Evolutionary conservation across 192 early-diverging fungal species (phyloP).

Genomic region (Radiomyces spectabilis): DNA sequence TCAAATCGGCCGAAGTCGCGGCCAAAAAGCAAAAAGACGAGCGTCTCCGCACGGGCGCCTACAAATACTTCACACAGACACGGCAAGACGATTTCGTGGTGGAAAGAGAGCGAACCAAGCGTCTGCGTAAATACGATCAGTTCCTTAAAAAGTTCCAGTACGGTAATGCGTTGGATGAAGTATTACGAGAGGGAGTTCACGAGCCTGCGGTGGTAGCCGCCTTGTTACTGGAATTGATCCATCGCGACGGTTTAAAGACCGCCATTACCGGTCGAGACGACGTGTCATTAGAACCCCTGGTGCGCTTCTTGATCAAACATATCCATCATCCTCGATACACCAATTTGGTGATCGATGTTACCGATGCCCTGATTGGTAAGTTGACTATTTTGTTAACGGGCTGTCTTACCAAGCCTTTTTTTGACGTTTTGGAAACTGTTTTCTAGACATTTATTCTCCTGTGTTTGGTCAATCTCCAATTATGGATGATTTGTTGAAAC

Average conservation of each 20-base stretch:
- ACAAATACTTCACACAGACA: conserved; percentile 70
- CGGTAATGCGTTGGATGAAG: conserved; percentile 81
- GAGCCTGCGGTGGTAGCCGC: conserved; percentile 58
- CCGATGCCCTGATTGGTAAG: conserved; percentile 66
- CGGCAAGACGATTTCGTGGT: conserved; percentile 67
- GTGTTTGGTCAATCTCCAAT: conserved; percentile 74
- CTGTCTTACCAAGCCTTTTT: neutral
- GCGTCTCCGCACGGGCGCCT: conserved; percentile 48
- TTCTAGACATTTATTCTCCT: conserved; percentile 72
- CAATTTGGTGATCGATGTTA: conserved; percentile 67
- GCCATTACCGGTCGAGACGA: conserved; percentile 89
- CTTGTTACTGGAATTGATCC: conserved; percentile 84
- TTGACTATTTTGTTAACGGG: neutral
- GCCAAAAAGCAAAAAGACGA: conserved; percentile 34
- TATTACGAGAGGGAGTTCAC: conserved; percentile 52
- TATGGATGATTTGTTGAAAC: conserved; percentile 70
- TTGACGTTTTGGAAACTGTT: too few species aligned
- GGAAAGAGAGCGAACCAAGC: conserved; percentile 54
- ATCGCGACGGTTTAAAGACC: conserved; percentile 69
- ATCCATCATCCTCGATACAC: conserved; percentile 79
- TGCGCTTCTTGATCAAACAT: conserved; percentile 74
- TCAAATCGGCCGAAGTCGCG: conserved; percentile 63
- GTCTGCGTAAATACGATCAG: conserved; percentile 74
- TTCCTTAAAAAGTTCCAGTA: conserved; percentile 82
- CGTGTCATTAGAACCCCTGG: conserved; percentile 72